Base-by-base conservation (phyloP, 495 filamentous ascomycete genomes). In the Xylaria intraflava region DNA sequence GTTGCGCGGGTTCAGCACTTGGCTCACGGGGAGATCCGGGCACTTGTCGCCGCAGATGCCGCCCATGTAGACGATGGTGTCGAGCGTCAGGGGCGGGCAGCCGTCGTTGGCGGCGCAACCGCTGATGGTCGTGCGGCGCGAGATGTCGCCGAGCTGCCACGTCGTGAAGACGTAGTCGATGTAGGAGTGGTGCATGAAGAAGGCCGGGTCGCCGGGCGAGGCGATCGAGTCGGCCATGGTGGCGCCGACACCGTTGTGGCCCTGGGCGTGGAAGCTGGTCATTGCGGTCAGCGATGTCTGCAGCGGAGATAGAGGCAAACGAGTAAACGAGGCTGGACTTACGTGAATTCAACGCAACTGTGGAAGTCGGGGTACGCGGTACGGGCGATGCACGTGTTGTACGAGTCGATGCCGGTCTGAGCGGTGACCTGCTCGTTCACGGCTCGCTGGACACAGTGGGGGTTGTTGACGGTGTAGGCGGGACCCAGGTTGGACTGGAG, bases 131-230 rank as follows among this genome's bases (percentile, higher is more conserved):
- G 61, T 66, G 45, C 31, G 40, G 19, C 59, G 64, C 24, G 17
- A 20, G 10, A 45, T 17, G 46, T 60, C 49, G 26, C 51, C 43
- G 41, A 58, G 33, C 69, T 87, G 83, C 84, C 84, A 87, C 49
- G 80, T 83, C 75, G 78, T 79, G 74, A 76, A 86, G 8, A 75
- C 61, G 43, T 80, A 79, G 64, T 87, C 84, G 26, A 87, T 73
- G 75, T 77, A 79, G 19, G 72, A 69, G 64, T 87, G 83, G 68
- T 86, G 84, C 47, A 81, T 71, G 69, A 72, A 86, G 70, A 87
- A 87, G 1, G 70, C 65, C 48, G 83, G 82, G 61, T 86, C 83
- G 12, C 81, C 78, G 6, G 81, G 76, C 12, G 72, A 78, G 17
- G 71, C 72, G 58, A 71, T 82, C 16, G 77, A 62, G 63, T 82